A percentile compares a stretch with the other conserved stretches of the same genome.
Conservation (phyloP, 768 basidiomycete species). For the Phanerodontia chrysosporium region DNA sequence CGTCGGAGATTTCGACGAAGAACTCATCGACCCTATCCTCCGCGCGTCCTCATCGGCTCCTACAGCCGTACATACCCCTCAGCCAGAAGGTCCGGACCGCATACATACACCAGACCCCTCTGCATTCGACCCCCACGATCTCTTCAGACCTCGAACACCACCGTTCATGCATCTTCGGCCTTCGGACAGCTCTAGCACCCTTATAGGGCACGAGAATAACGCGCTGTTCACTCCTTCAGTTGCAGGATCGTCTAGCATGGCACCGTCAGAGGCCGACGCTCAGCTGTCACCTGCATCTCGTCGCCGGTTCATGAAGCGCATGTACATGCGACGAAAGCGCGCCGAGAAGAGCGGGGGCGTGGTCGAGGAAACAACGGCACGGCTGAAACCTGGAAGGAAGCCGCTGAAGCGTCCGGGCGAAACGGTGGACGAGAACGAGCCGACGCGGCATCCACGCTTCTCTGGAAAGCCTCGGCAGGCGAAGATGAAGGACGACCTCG, state of each 20-base stretch:
- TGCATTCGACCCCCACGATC: not conserved
- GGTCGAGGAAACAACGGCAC: slow-evolving; percentile 24
- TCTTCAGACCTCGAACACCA: slow-evolving; percentile 6
- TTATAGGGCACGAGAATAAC: not conserved
- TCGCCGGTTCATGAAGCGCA: slow-evolving; percentile 54
- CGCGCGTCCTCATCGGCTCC: not conserved
- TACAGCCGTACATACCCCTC: not conserved
- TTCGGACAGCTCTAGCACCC: not conserved
- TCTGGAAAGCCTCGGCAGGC: slow-evolving; percentile 43
- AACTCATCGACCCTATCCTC: slow-evolving; percentile 9
- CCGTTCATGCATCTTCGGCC: not conserved
- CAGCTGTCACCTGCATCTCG: slow-evolving; percentile 45
- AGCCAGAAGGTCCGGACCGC: not conserved
- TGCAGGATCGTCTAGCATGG: slow-evolving; percentile 7
- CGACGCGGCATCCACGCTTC: slow-evolving; percentile 16
- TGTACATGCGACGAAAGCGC: slow-evolving; percentile 71
- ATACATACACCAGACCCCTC: not conserved
- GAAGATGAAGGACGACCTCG: slow-evolving; percentile 39
- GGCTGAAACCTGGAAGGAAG: slow-evolving; percentile 40
- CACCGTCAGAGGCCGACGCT: slow-evolving; percentile 3
- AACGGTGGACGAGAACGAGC: slow-evolving; percentile 14
- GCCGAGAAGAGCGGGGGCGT: slow-evolving; percentile 41
- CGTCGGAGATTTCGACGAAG: slow-evolving; percentile 3
- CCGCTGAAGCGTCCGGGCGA: slow-evolving; percentile 11
- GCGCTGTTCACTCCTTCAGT: slow-evolving; percentile 6